Evolutionary conservation across 345 rosid species (phyloP), one percentile per base, ranked within the genome.

Genomic region (Cardamine chenopodiifolia): DNA sequence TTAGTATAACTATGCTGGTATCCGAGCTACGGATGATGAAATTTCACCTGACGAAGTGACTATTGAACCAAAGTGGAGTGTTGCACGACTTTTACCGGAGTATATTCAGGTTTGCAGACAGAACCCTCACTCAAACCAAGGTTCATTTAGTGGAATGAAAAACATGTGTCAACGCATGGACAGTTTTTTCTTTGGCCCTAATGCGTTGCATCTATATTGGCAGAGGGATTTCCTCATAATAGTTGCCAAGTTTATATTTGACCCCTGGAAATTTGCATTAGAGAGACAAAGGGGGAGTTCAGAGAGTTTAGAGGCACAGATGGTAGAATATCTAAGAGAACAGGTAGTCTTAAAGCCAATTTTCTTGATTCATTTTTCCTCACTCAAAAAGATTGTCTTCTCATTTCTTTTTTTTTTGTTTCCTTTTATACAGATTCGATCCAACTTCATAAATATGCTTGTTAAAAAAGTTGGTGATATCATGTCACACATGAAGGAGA

Each of bases 41-140:
- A 79, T 49, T 68, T 82, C 78, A 23, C 78, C 73, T 56, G 88
- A 85, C 25, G 82, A 85, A 84, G 88, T 86, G 69, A 85, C 89
- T 72, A 90, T 94, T 82, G 91, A 89, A 47, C 91, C 96, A 70
- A 87, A 86, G 82, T 94, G 98, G 98, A 88, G 85, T 58, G 80
- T 89, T 73, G 90, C 95, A 44, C 89, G 89, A 65, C 81, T 74
- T 71, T 82, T 94, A 49, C 97, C 97, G 20, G 86, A 94, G 82
- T 82, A 86, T 80, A 83, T 94, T 80, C 90, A 88, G 88, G 98
- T 87, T 63, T 50, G 68, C 40, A 65, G 54, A 55, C 66, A 56
- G 76, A 74, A 19, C 3, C 49, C 50, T 25, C 45, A 20, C 23
- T 50, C 62, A 71, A 59, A 52, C 62, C 53, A 61, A 35, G 47